Evolutionary conservation across 495 filamentous ascomycete genomes (phyloP).

Genomic region (Penicillium longicatenatum): DNA sequence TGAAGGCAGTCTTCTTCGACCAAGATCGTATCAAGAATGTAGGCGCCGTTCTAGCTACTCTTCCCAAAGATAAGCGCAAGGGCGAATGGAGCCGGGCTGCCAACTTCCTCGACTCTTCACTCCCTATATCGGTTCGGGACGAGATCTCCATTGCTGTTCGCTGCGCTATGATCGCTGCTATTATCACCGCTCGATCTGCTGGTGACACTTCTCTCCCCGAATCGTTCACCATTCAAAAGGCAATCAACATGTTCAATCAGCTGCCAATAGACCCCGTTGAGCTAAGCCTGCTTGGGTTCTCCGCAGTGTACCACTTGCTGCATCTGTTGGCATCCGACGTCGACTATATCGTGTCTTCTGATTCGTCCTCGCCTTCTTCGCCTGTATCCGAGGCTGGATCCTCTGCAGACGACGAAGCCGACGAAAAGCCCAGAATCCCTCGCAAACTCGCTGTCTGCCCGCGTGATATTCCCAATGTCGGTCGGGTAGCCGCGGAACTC

Average conservation of each 20-base stretch:
- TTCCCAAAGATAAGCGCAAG: conserved; percentile 48
- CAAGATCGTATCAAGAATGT: conserved; percentile 49
- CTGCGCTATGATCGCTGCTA: conserved; percentile 77
- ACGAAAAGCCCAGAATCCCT: conserved; percentile 25
- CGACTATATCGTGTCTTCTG: conserved; percentile 46
- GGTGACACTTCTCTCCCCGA: conserved; percentile 38
- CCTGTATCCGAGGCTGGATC: conserved; percentile 23
- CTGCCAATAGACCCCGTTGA: conserved; percentile 49
- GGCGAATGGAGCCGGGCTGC: conserved; percentile 29
- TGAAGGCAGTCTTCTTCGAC: conserved; percentile 54
- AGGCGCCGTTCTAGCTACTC: conserved; percentile 47
- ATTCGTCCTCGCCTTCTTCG: conserved; percentile 35
- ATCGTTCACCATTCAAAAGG: conserved; percentile 45
- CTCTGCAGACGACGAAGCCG: conserved; percentile 37
- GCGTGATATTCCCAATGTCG: conserved; percentile 39
- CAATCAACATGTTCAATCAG: conserved; percentile 47
- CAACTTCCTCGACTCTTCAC: conserved; percentile 51
- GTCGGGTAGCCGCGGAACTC: conserved; percentile 45
- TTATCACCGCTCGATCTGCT: conserved; percentile 50
- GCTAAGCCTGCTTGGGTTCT: conserved; percentile 75
- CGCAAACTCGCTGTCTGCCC: conserved; percentile 21
- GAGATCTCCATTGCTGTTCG: conserved; percentile 74
- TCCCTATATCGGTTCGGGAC: conserved; percentile 52
- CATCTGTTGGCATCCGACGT: conserved; percentile 56
- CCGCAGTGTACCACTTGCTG: conserved; percentile 72